Evolutionary conservation across 2,329 filamentous ascomycete species (phyloP).

Genomic region (Aspergillus cejpii): DNA sequence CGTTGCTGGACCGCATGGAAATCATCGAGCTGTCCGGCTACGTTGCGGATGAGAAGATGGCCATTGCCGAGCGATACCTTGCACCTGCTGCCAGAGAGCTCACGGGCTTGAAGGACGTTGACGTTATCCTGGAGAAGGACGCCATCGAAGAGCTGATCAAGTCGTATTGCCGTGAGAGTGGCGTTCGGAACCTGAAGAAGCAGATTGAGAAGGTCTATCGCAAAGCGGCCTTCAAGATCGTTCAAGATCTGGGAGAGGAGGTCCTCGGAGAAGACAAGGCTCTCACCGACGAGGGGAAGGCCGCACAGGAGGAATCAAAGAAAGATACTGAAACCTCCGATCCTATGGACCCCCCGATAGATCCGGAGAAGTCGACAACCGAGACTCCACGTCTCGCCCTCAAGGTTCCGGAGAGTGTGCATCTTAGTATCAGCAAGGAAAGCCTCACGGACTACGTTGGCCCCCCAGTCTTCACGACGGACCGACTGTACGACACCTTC

Average conservation of each 20-base stretch:
- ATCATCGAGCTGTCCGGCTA: constrained; percentile 94
- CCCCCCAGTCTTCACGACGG: constrained; percentile 89
- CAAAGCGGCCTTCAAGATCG: constrained; percentile 94
- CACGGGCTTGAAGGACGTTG: constrained; percentile 80
- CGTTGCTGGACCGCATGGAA: constrained; percentile 94
- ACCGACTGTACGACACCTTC: constrained; percentile 88
- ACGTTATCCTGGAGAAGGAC: constrained; percentile 77
- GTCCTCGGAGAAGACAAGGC: constrained; percentile 73
- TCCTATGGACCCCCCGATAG: constrained; percentile 54
- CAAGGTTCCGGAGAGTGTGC: constrained; percentile 77
- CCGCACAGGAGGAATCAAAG: constrained; percentile 56
- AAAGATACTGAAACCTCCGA: constrained; percentile 55
- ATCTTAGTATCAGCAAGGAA: constrained; percentile 77
- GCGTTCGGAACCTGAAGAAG: constrained; percentile 96
- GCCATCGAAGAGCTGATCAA: constrained; percentile 97
- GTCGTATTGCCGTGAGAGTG: constrained; percentile 94
- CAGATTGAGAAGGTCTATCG: constrained; percentile 99
- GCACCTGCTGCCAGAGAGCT: constrained; percentile 91
- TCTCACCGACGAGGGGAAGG: constrained; percentile 78
- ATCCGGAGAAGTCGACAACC: constrained; percentile 34
- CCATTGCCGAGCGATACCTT: constrained; percentile 89
- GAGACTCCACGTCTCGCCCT: constrained; percentile 66
- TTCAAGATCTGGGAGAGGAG: constrained; percentile 85
- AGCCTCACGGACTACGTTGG: constrained; percentile 96
- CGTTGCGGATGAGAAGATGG: constrained; percentile 97